Evolutionary conservation across 164 flowering plant genomes (phyloP).

Genomic region (Vitis cinerea): DNA sequence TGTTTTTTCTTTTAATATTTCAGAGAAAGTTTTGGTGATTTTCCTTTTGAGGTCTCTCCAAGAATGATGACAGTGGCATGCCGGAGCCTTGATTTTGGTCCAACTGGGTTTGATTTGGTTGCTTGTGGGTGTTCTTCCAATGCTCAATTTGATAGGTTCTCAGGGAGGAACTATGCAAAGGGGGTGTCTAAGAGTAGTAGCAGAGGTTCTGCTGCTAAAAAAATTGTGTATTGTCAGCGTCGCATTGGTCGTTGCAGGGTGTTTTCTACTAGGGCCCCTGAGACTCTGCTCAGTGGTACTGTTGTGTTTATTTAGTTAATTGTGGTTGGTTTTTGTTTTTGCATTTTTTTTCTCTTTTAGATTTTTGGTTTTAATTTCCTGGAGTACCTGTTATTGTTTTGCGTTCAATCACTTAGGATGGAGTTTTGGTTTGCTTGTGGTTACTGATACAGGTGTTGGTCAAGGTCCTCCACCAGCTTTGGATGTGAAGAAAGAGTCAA

Average conservation of each 20-base stretch:
- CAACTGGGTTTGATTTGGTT: conserved; percentile 41
- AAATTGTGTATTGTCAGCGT: conserved; percentile 22
- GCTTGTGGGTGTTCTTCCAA: conserved; percentile 60
- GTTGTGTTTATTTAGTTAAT: background rate
- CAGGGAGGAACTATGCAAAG: conserved; percentile 24
- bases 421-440: conserved; percentile 3
- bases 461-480: conserved; percentile 38
- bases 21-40: conserved; percentile 1
- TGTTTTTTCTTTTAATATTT: conserved; percentile 4
- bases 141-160: conserved; percentile 28
- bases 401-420: background rate
- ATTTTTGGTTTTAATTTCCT: background rate
- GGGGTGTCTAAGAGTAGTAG: conserved; percentile 16
- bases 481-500: conserved; percentile 38
- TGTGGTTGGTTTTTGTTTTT: background rate
- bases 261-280: conserved; percentile 46
- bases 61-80: conserved; percentile 71
- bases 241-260: conserved; percentile 32
- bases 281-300: conserved; percentile 53
- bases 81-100: conserved; percentile 48
- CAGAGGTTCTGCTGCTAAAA: conserved; percentile 28
- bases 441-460: conserved; percentile 33
- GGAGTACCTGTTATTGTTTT: background rate
- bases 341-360: too few species aligned
- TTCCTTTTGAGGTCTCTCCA: conserved; percentile 26